A percentile compares a stretch with the other conserved stretches of the same genome.
These are phyloP conservation scores for Chloranthus sessilifolius DNA, from an alignment of 164 flowering plant genomes.

Conservation along the genomic window DNA sequence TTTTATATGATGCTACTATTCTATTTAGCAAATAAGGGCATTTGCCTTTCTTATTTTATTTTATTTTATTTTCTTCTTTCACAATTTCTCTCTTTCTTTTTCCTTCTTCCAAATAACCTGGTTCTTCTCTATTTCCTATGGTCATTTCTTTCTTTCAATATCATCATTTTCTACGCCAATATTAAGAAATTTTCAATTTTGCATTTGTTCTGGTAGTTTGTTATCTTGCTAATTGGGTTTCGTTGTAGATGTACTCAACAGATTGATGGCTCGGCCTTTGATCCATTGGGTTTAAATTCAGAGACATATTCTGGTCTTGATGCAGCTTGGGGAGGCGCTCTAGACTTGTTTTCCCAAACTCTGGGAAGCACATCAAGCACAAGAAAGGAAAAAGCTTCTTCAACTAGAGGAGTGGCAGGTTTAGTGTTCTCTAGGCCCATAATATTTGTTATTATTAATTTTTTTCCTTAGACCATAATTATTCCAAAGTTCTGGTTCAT, in stretches of 20 bases:
- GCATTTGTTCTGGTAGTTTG: background rate
- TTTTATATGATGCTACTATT: too few species aligned
- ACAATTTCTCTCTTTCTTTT: too few species aligned
- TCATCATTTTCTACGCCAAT: too few species aligned
- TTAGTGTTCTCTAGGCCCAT: conserved; percentile 10
- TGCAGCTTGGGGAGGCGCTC: conserved; percentile 45
- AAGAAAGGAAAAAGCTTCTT: conserved; percentile 56
- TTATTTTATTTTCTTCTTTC: too few species aligned
- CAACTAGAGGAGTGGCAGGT: conserved; percentile 90
- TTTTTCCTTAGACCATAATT: background rate
- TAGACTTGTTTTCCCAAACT: conserved; percentile 38
- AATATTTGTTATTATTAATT: background rate
- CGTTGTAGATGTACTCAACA: conserved; percentile 31
- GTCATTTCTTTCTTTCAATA: too few species aligned
- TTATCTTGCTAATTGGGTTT: conserved; percentile 12
- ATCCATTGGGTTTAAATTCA: conserved; percentile 74
- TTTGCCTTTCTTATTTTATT: too few species aligned
- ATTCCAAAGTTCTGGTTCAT: conserved; percentile 3
- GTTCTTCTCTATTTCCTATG: too few species aligned
- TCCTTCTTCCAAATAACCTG: too few species aligned
- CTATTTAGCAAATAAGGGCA: too few species aligned
- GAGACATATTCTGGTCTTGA: conserved; percentile 31
- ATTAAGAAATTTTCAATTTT: conserved; percentile 2
- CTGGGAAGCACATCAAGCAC: conserved; percentile 65
- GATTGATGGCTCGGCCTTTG: conserved; percentile 50